Conservation (phyloP, 2,329 filamentous ascomycete genomes). For the Microdochium trichocladiopsis region DNA sequence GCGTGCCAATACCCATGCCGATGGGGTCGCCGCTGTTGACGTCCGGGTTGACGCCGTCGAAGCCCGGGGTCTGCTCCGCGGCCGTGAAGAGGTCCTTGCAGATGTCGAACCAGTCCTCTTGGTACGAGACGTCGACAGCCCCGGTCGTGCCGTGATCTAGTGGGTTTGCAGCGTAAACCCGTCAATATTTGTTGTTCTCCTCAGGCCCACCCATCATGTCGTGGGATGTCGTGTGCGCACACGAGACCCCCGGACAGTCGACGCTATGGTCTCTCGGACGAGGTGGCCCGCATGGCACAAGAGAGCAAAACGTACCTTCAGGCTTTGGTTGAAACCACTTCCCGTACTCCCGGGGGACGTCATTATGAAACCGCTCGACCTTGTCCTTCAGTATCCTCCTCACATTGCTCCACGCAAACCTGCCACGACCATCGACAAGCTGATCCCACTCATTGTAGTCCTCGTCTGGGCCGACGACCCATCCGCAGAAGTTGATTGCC, state of each 20-base stretch:
- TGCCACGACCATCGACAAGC: conserved; percentile 37
- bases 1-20: conserved; percentile 13
- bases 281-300: too few species aligned
- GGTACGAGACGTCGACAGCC: conserved; percentile 11
- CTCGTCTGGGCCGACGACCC: conserved; percentile 36
- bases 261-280: too few species aligned
- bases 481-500: conserved; percentile 35
- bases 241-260: too few species aligned
- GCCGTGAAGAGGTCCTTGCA: conserved; percentile 6
- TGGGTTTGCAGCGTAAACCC: neutral
- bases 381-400: conserved; percentile 26
- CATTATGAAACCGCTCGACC: conserved; percentile 38
- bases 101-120: conserved; percentile 7
- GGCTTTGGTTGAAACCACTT: conserved; percentile 25
- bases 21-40: conserved; percentile 11
- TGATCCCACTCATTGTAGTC: conserved; percentile 43
- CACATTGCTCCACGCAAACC: conserved; percentile 34
- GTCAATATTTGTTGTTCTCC: neutral
- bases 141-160: conserved; percentile 11
- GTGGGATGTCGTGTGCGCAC: too few species aligned
- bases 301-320: conserved; percentile 8
- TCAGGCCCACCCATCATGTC: too few species aligned
- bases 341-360: conserved; percentile 16
- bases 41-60: conserved; percentile 8
- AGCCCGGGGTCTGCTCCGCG: conserved; percentile 7